A percentile compares a stretch with the other conserved stretches of the same genome.
Evolutionary conservation across 2,329 filamentous ascomycete species (phyloP).

Genomic region (Alternaria ventricosa): DNA sequence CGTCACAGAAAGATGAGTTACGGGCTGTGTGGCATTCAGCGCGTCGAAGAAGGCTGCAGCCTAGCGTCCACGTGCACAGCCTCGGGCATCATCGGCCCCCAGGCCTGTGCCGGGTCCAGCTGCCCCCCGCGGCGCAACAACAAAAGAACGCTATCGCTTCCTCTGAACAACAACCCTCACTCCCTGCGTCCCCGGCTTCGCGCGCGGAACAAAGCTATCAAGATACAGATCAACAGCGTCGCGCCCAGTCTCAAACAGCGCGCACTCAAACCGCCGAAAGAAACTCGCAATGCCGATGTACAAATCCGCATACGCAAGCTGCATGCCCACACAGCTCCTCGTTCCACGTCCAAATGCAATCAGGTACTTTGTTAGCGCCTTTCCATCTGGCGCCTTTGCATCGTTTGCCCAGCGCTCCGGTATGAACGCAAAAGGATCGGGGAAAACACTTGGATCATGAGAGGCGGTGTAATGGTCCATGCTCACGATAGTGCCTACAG

Average conservation of each 20-base stretch:
- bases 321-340: constrained; percentile 17
- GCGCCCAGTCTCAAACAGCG: constrained; percentile 13
- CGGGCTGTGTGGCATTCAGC: not conserved
- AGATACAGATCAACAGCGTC: not conserved
- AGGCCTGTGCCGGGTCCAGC: not conserved
- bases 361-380: constrained; percentile 16
- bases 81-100: not conserved
- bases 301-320: constrained; percentile 18
- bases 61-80: not conserved
- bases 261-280: constrained; percentile 13
- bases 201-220: not conserved
- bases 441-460: constrained; percentile 30
- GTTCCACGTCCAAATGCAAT: constrained; percentile 17
- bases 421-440: constrained; percentile 4
- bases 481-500: constrained; percentile 35
- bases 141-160: not conserved
- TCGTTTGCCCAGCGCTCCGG: not conserved
- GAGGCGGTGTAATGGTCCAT: constrained; percentile 38
- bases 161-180: not conserved
- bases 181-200: not conserved
- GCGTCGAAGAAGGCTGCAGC: not conserved
- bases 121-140: not conserved
- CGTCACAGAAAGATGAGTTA: not conserved
- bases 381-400: not conserved
- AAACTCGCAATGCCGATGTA: constrained; percentile 15